Evolutionary conservation across 352 stramenopile species (phyloP).

Genomic region (Phytopythium aichiense): DNA sequence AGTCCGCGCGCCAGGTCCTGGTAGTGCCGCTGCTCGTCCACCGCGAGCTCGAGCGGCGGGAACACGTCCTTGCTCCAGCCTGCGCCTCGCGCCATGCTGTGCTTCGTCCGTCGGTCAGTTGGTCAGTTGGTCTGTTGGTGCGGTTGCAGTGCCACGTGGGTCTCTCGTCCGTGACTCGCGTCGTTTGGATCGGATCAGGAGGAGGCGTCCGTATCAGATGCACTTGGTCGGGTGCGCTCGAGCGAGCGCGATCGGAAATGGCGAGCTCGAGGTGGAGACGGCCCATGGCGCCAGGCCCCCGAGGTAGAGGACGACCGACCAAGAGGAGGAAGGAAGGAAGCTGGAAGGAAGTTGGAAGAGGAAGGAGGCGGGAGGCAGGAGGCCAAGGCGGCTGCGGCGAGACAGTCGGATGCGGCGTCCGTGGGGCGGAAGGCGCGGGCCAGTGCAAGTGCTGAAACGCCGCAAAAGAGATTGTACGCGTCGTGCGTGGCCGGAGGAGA

Average conservation of each 20-base stretch:
- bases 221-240: neutral
- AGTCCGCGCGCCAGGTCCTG: conserved; percentile 21
- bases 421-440: neutral
- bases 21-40: conserved; percentile 21
- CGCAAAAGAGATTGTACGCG: neutral
- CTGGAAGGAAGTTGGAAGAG: neutral
- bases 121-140: neutral
- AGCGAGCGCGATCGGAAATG: conserved; percentile 5
- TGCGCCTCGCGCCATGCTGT: neutral
- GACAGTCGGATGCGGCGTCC: neutral
- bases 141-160: neutral
- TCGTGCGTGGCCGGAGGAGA: neutral
- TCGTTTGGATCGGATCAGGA: no score
- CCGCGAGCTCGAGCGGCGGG: conserved; percentile 20
- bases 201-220: conserved; percentile 1
- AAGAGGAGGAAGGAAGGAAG: neutral
- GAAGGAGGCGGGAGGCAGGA: neutral
- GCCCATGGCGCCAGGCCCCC: no score
- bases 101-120: neutral
- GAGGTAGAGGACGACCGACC: no score
- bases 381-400: neutral
- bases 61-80: conserved; percentile 29
- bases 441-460: conserved; percentile 4
- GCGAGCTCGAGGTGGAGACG: neutral
- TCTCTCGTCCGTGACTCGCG: no score